These are phyloP conservation scores for Solanum lycopersicoides DNA, from an alignment of 257 asterid species.

Conservation along the genomic window DNA sequence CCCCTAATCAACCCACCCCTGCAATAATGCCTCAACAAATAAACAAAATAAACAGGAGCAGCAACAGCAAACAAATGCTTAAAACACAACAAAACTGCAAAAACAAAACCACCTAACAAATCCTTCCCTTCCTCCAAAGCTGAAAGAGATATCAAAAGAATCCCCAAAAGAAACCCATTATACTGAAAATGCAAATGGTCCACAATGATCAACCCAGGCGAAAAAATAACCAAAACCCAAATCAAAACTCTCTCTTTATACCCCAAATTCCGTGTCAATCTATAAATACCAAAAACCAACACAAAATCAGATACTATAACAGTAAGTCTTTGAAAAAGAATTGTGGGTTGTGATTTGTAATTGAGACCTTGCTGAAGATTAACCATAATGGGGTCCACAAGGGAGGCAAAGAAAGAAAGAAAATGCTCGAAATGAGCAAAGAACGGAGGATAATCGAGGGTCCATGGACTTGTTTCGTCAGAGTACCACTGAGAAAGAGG, in stretches of 20 bases:
- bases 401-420: slow-evolving; percentile 62
- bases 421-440: slow-evolving; percentile 83
- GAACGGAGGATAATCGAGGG: slow-evolving; percentile 89
- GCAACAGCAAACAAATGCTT: slow-evolving; percentile 95
- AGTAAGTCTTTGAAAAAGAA: slow-evolving; percentile 65
- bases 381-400: slow-evolving; percentile 62
- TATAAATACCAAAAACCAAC: slow-evolving; percentile 35
- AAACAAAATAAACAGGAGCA: slow-evolving; percentile 87
- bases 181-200: slow-evolving; percentile 97
- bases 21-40: slow-evolving; percentile 77
- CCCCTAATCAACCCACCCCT: slow-evolving; percentile 70
- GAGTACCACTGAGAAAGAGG: slow-evolving; percentile 77
- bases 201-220: slow-evolving; percentile 78
- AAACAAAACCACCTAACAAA: slow-evolving; percentile 73
- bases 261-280: slow-evolving; percentile 26
- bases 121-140: slow-evolving; percentile 78
- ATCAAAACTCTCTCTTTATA: slow-evolving; percentile 28
- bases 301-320: slow-evolving; percentile 49
- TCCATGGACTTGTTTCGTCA: slow-evolving; percentile 88
- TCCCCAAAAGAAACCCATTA: slow-evolving; percentile 80
- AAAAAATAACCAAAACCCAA: slow-evolving; percentile 60
- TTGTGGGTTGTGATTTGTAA: slow-evolving; percentile 41
- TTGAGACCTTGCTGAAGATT: slow-evolving; percentile 57
- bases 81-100: slow-evolving; percentile 76
- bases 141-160: slow-evolving; percentile 54